These are phyloP conservation scores for Fraxinus sp. DNA, from an alignment of 305 asterid species.

Conservation along the genomic window DNA sequence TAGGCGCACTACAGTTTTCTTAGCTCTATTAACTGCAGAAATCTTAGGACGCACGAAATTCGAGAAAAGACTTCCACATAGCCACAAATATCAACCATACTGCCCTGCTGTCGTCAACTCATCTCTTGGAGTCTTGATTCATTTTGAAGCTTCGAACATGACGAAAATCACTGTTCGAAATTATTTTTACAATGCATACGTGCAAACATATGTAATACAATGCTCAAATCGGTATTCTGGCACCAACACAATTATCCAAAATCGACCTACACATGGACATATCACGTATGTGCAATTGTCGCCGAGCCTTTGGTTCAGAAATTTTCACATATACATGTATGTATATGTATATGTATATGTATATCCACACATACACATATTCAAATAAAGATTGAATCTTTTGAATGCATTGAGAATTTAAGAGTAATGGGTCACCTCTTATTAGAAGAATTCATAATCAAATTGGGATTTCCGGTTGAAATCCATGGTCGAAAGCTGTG, in stretches of 20 bases:
- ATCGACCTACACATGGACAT: neutral
- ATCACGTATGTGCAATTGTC: slow-evolving; percentile 3
- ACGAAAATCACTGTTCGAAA: neutral
- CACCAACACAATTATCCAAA: neutral
- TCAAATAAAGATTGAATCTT: slow-evolving; percentile 21
- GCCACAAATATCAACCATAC: neutral
- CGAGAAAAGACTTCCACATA: neutral
- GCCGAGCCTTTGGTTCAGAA: slow-evolving; percentile 21
- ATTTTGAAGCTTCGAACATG: slow-evolving; percentile 15
- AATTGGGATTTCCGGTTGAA: slow-evolving; percentile 33
- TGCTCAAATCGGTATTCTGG: neutral
- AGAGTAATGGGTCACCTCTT: slow-evolving; percentile 37
- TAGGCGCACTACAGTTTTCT: neutral
- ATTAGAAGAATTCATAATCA: slow-evolving; percentile 29
- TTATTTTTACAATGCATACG: slow-evolving; percentile 10
- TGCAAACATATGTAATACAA: slow-evolving; percentile 9
- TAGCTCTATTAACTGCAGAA: neutral
- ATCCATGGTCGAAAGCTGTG: slow-evolving; percentile 44
- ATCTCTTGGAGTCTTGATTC: slow-evolving; percentile 15
- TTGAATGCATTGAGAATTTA: slow-evolving; percentile 17
- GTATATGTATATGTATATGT: slow-evolving; percentile 25
- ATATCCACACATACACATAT: neutral
- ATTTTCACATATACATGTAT: slow-evolving; percentile 39
- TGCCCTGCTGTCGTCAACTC: neutral
- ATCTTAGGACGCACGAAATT: neutral